phyloP scores from a whole-genome alignment of 495 filamentous ascomycete genomes.

The Xylaria cubensis region DNA sequence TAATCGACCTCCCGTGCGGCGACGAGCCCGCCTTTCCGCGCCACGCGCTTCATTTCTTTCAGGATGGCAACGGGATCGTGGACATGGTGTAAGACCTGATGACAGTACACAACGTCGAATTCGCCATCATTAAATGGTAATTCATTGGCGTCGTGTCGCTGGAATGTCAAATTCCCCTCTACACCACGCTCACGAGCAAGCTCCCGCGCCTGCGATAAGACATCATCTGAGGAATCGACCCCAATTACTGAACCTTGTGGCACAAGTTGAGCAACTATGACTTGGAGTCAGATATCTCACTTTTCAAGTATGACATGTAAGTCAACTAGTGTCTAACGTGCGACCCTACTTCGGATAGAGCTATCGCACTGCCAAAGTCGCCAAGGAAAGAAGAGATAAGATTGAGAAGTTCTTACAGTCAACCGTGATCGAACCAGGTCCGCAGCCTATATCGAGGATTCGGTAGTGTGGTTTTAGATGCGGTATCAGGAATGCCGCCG shows the following conservation, averaged over 20 bases:
- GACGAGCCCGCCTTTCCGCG: constrained; percentile 58
- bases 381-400: background rate
- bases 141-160: constrained; percentile 53
- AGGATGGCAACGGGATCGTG: constrained; percentile 50
- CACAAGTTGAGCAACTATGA: constrained; percentile 45
- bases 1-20: constrained; percentile 60
- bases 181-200: constrained; percentile 48
- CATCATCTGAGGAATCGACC: constrained; percentile 40
- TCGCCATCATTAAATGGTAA: constrained; percentile 50
- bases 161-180: constrained; percentile 56
- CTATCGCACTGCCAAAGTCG: background rate
- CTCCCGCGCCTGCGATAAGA: constrained; percentile 42
- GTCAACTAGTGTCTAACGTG: background rate
- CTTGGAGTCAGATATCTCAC: background rate
- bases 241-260: constrained; percentile 54
- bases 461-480: constrained; percentile 53
- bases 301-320: background rate
- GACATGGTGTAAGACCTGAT: constrained; percentile 60
- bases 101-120: constrained; percentile 60
- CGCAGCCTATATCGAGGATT: constrained; percentile 66
- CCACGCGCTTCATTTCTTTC: constrained; percentile 57
- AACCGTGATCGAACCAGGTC: constrained; percentile 62
- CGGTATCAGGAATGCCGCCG: constrained; percentile 57
- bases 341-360: background rate
- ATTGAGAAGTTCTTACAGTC: constrained; percentile 40